phyloP scores from a whole-genome alignment of 345 rosid species.

The Arabidopsis thaliana region DNA sequence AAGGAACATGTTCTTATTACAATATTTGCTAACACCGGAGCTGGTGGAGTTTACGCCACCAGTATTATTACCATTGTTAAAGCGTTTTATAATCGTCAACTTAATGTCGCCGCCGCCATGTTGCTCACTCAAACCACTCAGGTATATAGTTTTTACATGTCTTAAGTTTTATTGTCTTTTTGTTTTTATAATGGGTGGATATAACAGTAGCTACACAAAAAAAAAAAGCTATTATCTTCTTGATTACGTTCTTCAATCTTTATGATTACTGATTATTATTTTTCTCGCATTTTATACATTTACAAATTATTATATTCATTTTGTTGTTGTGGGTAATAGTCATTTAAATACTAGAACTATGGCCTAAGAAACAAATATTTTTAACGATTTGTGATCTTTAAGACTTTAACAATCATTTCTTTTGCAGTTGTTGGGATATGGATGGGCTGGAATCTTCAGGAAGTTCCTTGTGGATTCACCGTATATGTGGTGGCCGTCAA shows the following conservation, averaged over 20 bases:
- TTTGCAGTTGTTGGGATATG: constrained; percentile 79
- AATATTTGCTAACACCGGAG: constrained; percentile 60
- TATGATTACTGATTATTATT: background rate
- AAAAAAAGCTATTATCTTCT: background rate
- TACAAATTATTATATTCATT: background rate
- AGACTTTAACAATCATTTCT: constrained; percentile 9
- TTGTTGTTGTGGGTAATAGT: too few species aligned
- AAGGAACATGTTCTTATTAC: constrained; percentile 67
- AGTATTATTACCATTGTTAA: constrained; percentile 52
- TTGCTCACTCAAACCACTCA: constrained; percentile 74
- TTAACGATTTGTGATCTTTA: too few species aligned
- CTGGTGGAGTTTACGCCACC: constrained; percentile 54
- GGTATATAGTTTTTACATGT: constrained; percentile 42
- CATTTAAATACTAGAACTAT: too few species aligned
- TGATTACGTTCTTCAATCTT: background rate
- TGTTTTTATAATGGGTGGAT: background rate
- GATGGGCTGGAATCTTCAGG: constrained; percentile 84
- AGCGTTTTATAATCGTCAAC: constrained; percentile 54
- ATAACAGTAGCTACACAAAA: background rate
- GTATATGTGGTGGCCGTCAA: constrained; percentile 91
- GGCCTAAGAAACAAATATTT: too few species aligned
- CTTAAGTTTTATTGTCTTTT: background rate
- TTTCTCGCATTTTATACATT: background rate
- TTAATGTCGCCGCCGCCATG: constrained; percentile 46
- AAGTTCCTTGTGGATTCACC: constrained; percentile 75